Evolutionary conservation across 2,329 filamentous ascomycete genomes (phyloP).

Genomic region (Eutypa lata): DNA sequence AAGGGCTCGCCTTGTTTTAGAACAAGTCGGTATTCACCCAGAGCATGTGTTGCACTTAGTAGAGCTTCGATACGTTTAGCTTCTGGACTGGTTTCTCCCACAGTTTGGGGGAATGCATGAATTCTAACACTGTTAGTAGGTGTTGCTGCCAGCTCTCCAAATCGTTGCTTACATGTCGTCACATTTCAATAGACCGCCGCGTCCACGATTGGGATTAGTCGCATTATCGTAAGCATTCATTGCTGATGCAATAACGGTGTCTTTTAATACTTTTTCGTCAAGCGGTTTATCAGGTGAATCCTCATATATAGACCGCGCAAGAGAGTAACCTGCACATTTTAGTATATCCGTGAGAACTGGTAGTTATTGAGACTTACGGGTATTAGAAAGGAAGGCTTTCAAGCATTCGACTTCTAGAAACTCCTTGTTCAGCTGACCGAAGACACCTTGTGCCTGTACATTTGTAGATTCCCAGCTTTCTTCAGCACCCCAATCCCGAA

Average conservation of each 20-base stretch:
- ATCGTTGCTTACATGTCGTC: slow-evolving; percentile 62
- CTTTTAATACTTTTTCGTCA: slow-evolving; percentile 48
- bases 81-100: slow-evolving; percentile 49
- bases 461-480: slow-evolving; percentile 29
- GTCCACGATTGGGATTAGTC: slow-evolving; percentile 73
- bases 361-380: slow-evolving; percentile 45
- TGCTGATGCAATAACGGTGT: slow-evolving; percentile 60
- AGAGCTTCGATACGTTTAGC: slow-evolving; percentile 59
- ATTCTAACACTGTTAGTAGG: slow-evolving; percentile 42
- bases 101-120: slow-evolving; percentile 58
- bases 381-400: slow-evolving; percentile 61
- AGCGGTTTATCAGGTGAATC: slow-evolving; percentile 48
- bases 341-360: slow-evolving; percentile 11
- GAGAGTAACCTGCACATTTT: slow-evolving; percentile 49
- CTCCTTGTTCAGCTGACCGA: slow-evolving; percentile 57
- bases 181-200: slow-evolving; percentile 75
- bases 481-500: slow-evolving; percentile 67
- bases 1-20: slow-evolving; percentile 79
- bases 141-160: background rate
- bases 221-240: slow-evolving; percentile 77
- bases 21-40: slow-evolving; percentile 74
- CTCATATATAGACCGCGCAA: slow-evolving; percentile 63
- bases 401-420: slow-evolving; percentile 70
- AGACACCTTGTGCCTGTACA: slow-evolving; percentile 44
- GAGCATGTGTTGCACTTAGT: slow-evolving; percentile 67